Evolutionary conservation across 2,329 filamentous ascomycete genomes (phyloP), one percentile per base, ranked within the genome.

Genomic region (Cladophialophora psammophila): DNA sequence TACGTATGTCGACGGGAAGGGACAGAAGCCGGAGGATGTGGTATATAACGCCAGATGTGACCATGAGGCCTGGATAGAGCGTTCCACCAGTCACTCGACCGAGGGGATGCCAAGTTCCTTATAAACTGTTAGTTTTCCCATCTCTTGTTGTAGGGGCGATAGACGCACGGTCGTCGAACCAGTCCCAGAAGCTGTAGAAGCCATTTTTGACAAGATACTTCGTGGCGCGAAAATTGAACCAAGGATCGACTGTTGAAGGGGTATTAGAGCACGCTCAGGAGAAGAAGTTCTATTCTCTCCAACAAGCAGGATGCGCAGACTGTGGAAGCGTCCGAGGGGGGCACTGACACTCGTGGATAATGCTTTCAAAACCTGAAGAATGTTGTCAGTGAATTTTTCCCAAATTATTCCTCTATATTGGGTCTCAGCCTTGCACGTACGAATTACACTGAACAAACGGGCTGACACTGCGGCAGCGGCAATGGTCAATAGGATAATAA

Each of bases 161-260:
- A 57, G 63, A 71, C 63, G 62, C 66, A 90, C 95, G 90, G 85
- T 99, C 95, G 81, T 99, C 95, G 78, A 99, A 99, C 95, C 95
- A 99, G 80, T 99, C 94, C 95, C 95, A 99, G 80, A 99, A 99
- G 80, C 91, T 93, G 81, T 97, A 96, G 83, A 99, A 98, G 75
- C 95, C 95, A 89, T 99, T 88, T 77, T 94, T 88, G 64, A 99
- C 92, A 64, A 99, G 88, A 77, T 99, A 98, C 82, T 98, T 98
- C 64, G 95, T 98, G 73, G 95, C 95, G 80, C 95, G 88, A 82
- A 99, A 99, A 82, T 99, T 99, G 85, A 99, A 99, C 95, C 95
- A 99, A 40, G 95, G 95, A 82, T 99, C 95, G 83, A 99, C 94
- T 99, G 78, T 53, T 76, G 59, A 50, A 72, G 60, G 60, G 38